Conservation (phyloP, 1,284 basidiomycete species). For the Pseudozyma hubeiensis region DNA sequence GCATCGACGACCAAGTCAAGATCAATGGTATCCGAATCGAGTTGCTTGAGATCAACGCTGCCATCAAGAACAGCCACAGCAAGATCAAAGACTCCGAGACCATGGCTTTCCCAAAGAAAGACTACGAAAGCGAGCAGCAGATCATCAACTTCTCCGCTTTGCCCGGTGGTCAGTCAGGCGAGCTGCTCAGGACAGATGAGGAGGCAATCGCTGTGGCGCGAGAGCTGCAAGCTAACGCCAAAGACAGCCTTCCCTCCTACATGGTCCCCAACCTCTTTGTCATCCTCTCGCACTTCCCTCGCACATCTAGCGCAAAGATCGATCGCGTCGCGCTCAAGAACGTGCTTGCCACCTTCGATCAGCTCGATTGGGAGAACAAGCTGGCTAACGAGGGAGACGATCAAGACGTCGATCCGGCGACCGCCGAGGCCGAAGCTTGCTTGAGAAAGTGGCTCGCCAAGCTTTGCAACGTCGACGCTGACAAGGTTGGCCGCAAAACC, state of each 20-base stretch:
- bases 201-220: slow-evolving; percentile 54
- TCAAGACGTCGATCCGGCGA: slow-evolving; percentile 16
- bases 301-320: slow-evolving; percentile 69
- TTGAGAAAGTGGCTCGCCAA: slow-evolving; percentile 46
- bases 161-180: slow-evolving; percentile 30
- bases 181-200: slow-evolving; percentile 51
- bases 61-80: slow-evolving; percentile 60
- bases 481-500: slow-evolving; percentile 56
- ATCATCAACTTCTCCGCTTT: slow-evolving; percentile 68
- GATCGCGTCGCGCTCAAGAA: slow-evolving; percentile 67
- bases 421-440: slow-evolving; percentile 38
- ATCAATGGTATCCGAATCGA: slow-evolving; percentile 70
- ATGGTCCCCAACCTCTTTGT: slow-evolving; percentile 68
- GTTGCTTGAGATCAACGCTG: slow-evolving; percentile 69
- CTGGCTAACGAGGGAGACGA: slow-evolving; percentile 43
- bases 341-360: slow-evolving; percentile 58
- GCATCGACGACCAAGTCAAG: slow-evolving; percentile 70
- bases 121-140: slow-evolving; percentile 49
- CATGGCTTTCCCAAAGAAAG: slow-evolving; percentile 57
- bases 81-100: slow-evolving; percentile 65
- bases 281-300: slow-evolving; percentile 67
- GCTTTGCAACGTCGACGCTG: slow-evolving; percentile 53
- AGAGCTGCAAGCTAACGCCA: slow-evolving; percentile 49
- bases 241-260: slow-evolving; percentile 61
- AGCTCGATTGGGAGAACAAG: slow-evolving; percentile 61